Conservation (phyloP, 2,329 filamentous ascomycete species). For the Samsoniella hepiali region DNA sequence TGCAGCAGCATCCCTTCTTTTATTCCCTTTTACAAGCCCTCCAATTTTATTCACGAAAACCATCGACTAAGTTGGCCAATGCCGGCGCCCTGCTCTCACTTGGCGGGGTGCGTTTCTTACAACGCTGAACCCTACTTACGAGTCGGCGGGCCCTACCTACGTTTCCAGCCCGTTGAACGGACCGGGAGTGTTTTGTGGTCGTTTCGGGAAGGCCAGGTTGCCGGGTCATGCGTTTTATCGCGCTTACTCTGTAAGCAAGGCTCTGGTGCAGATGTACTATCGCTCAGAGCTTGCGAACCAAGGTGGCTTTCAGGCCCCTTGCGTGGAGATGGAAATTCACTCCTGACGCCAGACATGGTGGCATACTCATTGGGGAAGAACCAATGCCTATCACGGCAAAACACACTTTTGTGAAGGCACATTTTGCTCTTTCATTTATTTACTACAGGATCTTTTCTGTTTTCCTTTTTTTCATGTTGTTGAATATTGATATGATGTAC, state of each 20-base stretch:
- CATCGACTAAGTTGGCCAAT: neutral
- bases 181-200: neutral
- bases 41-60: neutral
- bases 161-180: neutral
- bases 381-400: conserved; percentile 1
- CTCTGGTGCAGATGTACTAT: conserved; percentile 10
- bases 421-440: neutral
- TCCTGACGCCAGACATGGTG: neutral
- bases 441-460: neutral
- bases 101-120: neutral
- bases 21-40: conserved; percentile 11
- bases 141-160: neutral
- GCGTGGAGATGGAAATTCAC: neutral
- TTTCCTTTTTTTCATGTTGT: conserved; percentile 10
- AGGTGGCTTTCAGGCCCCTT: neutral
- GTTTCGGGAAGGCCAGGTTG: neutral
- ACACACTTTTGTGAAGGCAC: neutral
- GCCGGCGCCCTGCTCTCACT: neutral
- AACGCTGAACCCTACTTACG: neutral
- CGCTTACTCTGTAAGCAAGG: neutral
- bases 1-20: neutral
- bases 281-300: neutral
- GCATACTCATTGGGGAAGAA: neutral
- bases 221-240: neutral
- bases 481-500: conserved; percentile 11